Evolutionary conservation across 2,329 filamentous ascomycete genomes (phyloP).

Genomic region (Chrysoporthe austroafricana): DNA sequence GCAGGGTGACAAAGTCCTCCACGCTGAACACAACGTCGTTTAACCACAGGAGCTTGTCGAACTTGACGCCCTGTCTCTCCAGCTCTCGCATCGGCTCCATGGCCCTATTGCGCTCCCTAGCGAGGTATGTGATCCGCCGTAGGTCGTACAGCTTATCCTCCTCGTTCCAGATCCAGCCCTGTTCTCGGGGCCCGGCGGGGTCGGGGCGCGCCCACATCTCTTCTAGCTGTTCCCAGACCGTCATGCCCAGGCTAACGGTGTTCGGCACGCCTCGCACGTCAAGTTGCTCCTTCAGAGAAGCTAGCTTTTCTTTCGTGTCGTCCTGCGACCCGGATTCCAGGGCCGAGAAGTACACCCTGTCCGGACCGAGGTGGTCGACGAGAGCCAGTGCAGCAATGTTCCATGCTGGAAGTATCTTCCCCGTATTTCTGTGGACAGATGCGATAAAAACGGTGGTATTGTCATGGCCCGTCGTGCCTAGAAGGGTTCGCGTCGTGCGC

Average conservation of each 20-base stretch:
- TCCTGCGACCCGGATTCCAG: conserved; percentile 72
- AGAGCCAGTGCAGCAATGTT: conserved; percentile 60
- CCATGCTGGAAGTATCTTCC: conserved; percentile 63
- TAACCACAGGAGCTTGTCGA: conserved; percentile 62
- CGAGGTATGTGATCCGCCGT: conserved; percentile 70
- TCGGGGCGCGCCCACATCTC: conserved; percentile 50
- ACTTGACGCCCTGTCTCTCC: conserved; percentile 49
- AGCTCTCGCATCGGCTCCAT: conserved; percentile 61
- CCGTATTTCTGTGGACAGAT: conserved; percentile 70
- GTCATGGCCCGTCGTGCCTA: conserved; percentile 27
- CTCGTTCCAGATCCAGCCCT: conserved; percentile 65
- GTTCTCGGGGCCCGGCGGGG: conserved; percentile 41
- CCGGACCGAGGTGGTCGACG: conserved; percentile 58
- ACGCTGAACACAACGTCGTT: conserved; percentile 65
- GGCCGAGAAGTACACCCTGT: conserved; percentile 68
- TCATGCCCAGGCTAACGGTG: conserved; percentile 61
- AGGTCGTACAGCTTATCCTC: conserved; percentile 56
- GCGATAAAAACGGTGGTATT: conserved; percentile 63
- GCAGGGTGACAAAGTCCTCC: conserved; percentile 55
- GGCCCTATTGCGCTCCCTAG: conserved; percentile 64
- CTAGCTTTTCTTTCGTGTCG: conserved; percentile 64
- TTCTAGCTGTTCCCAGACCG: conserved; percentile 57
- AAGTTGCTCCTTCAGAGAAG: conserved; percentile 58
- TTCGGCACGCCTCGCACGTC: conserved; percentile 54
- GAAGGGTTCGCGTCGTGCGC: conserved; percentile 35